Base-by-base conservation (phyloP, 164 flowering plant genomes). In the Sextonia rubra region DNA sequence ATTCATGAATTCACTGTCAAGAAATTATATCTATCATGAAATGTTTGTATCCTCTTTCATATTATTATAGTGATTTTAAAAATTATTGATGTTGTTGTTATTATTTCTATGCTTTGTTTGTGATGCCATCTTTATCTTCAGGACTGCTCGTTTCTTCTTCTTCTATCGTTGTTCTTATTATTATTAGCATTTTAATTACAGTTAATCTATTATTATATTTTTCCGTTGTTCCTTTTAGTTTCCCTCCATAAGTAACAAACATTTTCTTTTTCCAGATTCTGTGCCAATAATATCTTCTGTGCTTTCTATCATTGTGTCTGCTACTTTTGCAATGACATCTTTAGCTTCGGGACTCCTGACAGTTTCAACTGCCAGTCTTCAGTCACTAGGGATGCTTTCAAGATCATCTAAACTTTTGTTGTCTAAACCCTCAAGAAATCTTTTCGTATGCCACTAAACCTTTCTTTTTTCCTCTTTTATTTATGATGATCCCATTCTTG, bases 321-420 rank as follows among this genome's bases (percentile, higher is more conserved):
- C 83, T 78, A 73, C 86, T 73, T 91, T 90, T 71, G 77, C 76
- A 61, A 76, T 70, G 26, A 91, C 99, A 63, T 78, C 91, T 68
- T 66, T 86, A 6, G 82, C 72, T 66, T 89, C 94, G 3, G 96
- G 84, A 4, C 75, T 92, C 68, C 88, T 92, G 60, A 84, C 97
- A 58, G 68, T 90, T 58, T 90, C 98, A 69, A 87, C 92, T 8
- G 82, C 94, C 69, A 89, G 88, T 81, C 91, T 92, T 70, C 92
- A 78, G 72, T 83, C 93, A 32, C 70, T 68, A 63, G 88, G 90
- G 60, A 83, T 83, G 69, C 83, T 83, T 73, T 68, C 83, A 63
- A 82, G 85, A 69, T 81, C 83, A 66, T 76, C 87, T 71, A 74
- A 83, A 12, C 69, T 74, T 66, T 74, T 87, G 76, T 79, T 78